Evolutionary conservation across 1,284 basidiomycete species (phyloP), one percentile per base, ranked within the genome.

Genomic region (Fistulina hepatica): DNA sequence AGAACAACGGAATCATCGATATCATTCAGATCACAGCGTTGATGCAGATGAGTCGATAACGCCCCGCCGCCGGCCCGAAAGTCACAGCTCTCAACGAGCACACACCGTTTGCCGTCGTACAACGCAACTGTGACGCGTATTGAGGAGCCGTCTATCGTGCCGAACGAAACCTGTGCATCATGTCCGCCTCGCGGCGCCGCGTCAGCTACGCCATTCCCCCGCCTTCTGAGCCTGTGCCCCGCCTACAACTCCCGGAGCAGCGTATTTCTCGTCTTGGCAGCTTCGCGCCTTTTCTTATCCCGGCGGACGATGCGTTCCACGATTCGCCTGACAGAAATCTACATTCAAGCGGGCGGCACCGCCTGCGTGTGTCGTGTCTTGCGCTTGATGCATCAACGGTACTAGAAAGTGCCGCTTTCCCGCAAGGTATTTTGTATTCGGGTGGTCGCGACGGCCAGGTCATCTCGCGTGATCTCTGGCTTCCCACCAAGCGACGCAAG

Each of bases 381-480:
- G 92, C 86, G 0, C 63, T 97, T 25, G 93, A 97, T 59, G 71
- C 75, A 0, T 80, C 83, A 1, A 95, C 92, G 1, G 69, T 75
- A 28, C 66, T 95, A 4, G 55, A 69, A 12, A 80, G 77, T 6
- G 64, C 63, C 12, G 42, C 55, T 15, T 53, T 65, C 5, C 93
- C 94, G 0, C 76, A 83, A 46, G 94, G 95, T 2, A 94, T 98
- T 34, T 64, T 98, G 7, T 97, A 97, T 57, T 83, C 90, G 1
- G 93, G 84, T 20, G 93, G 91, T 8, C 67, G 92, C 36, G 94
- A 98, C 61, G 94, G 95, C 0, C 69, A 94, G 23, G 69, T 97
- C 24, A 82, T 90, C 30, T 76, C 82, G 3, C 97, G 93, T 91
- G 91, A 98, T 54, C 67, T 97, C 10, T 76, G 71, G 6, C 62